Percentiles rank a stretch among this genome's conserved stretches.
Conservation (phyloP, 257 asterid genomes). For the Fraxinus quadrangulata region DNA sequence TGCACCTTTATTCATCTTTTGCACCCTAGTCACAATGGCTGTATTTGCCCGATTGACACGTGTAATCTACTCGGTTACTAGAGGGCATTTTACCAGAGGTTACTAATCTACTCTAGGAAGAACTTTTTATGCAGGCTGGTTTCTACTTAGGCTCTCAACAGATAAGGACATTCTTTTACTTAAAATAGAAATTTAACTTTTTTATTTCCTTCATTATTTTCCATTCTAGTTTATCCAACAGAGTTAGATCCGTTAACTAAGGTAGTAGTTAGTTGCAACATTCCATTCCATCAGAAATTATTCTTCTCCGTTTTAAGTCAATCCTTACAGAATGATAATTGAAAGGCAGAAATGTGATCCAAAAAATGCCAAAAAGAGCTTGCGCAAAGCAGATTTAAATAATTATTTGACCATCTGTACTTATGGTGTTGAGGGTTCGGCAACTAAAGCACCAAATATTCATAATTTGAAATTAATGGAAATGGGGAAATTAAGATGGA, state of each 20-base stretch:
- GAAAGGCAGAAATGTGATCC: not conserved
- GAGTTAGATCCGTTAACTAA: not conserved
- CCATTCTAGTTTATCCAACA: not conserved
- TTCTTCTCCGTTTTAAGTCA: not conserved
- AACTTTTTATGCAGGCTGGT: not conserved
- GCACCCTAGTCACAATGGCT: not conserved
- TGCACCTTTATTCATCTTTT: not conserved
- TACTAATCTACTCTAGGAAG: not conserved
- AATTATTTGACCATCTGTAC: not conserved
- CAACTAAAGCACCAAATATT: not conserved
- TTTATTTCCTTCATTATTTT: not conserved
- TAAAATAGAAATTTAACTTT: not conserved
- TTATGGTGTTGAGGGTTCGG: not conserved
- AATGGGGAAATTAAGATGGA: not conserved
- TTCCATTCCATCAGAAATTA: not conserved
- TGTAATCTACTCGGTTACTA: not conserved
- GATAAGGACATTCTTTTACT: not conserved
- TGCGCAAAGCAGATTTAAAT: not conserved
- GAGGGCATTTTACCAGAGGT: not conserved
- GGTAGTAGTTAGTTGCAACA: not conserved
- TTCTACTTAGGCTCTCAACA: not conserved
- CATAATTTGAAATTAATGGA: not conserved
- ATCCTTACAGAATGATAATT: not conserved
- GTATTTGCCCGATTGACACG: not conserved
- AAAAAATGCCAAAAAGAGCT: not conserved